Evolutionary conservation across 352 stramenopile genomes (phyloP).

Genomic region (Pythium coloratum): DNA sequence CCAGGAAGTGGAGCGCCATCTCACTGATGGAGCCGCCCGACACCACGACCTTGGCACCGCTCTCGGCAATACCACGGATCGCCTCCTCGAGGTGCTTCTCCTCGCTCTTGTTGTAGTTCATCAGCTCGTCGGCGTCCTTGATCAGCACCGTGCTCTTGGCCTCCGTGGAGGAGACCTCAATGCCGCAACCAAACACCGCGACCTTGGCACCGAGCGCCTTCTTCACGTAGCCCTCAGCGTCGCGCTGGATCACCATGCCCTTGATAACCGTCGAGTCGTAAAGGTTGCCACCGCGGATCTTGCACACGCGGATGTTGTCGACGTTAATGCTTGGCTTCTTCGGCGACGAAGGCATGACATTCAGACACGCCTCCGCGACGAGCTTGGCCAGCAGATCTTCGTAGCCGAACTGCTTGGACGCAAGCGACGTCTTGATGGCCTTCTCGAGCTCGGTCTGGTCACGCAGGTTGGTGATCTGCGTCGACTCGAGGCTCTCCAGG

Average conservation of each 20-base stretch:
- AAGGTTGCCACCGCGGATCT: constrained; percentile 97
- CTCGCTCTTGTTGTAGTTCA: constrained; percentile 99
- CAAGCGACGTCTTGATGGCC: constrained; percentile 94
- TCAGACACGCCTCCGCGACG: constrained; percentile 94
- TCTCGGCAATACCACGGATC: constrained; percentile 96
- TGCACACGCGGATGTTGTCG: constrained; percentile 98
- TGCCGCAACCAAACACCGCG: constrained; percentile 96
- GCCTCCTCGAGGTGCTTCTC: constrained; percentile 98
- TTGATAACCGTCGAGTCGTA: constrained; percentile 95
- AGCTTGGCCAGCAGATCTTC: constrained; percentile 94
- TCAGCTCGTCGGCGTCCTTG: constrained; percentile 98
- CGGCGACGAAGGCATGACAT: constrained; percentile 88
- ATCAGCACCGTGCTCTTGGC: constrained; percentile 99
- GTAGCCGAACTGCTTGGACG: constrained; percentile 98
- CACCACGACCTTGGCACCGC: constrained; percentile 95
- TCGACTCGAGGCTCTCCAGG: constrained; percentile 87
- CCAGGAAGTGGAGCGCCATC: constrained; percentile 99
- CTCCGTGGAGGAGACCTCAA: constrained; percentile 97
- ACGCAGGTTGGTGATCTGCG: constrained; percentile 79
- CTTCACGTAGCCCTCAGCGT: constrained; percentile 93
- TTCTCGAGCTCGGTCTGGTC: constrained; percentile 85
- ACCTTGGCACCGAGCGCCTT: constrained; percentile 94
- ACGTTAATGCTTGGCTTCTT: constrained; percentile 93
- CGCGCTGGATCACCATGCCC: constrained; percentile 96
- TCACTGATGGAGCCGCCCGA: constrained; percentile 96